Evolutionary conservation across 148 eudicot species (phyloP), one percentile per base, ranked within the genome.

Genomic region (Vaccinium darrowii): DNA sequence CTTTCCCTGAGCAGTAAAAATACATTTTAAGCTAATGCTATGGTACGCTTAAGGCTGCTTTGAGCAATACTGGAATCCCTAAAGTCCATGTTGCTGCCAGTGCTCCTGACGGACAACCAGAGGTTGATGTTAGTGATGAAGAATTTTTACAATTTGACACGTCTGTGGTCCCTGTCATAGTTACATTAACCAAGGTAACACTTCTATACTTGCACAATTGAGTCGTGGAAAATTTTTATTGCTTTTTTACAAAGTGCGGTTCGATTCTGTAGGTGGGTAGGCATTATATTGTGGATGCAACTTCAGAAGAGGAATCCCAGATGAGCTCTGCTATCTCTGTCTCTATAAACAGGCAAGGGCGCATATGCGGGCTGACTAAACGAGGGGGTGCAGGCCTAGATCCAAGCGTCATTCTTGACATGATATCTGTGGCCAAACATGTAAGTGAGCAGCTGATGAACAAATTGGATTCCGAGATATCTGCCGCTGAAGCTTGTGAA

Each of bases 231-330:
- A 52, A 12, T 5, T 16, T 30, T 30, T 27, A 56, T 76, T 49
- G 23, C 10, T 6, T 76, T 52, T 27, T 15, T 78, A 74, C 56
- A 82, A 56, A 21, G 6, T 62, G 25, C 18, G 14, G 8, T 75
- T 77, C 30, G 71, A 54, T 83, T 3, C 25, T 86, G 77, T 76
- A 96, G 99, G 95, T 94, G 76, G 98, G 99, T 43, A 93, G 87
- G 80, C 94, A 94, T 87, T 94, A 95, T 83, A 95, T 97, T 84
- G 95, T 97, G 57, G 99, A 97, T 88, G 99, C 98, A 60, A 95
- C 94, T 23, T 85, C 92, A 52, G 93, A 95, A 87, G 99, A 97
- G 88, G 99, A 97, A 85, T 95, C 98, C 71, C 93, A 95, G 83
- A 97, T 97, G 99, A 95, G 90, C 87, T 94, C 95, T 8, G 98